Percentiles rank a stretch among this genome's conserved stretches.
Evolutionary conservation across 208 protist genomes (phyloP).

Genomic region (Leishmania braziliensis): DNA sequence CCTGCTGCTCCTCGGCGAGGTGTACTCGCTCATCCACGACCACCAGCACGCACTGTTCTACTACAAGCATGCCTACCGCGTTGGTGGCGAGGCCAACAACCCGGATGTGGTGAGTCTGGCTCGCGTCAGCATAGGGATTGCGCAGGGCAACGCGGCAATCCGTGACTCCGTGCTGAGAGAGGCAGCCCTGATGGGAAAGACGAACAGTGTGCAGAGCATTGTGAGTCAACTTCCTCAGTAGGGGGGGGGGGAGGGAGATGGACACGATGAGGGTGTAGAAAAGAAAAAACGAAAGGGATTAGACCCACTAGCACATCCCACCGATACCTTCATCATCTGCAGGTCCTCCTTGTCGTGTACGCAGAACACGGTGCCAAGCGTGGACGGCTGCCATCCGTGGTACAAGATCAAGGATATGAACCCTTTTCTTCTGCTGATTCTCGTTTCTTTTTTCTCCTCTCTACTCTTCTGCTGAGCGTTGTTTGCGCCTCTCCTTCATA

Average conservation of each 20-base stretch:
- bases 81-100: slow-evolving; percentile 77
- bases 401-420: background rate
- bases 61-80: slow-evolving; percentile 86
- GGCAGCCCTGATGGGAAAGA: slow-evolving; percentile 62
- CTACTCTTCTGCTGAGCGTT: background rate
- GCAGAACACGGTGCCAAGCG: background rate
- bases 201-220: slow-evolving; percentile 56
- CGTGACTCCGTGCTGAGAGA: slow-evolving; percentile 64
- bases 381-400: background rate
- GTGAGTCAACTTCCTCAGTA: slow-evolving; percentile 58
- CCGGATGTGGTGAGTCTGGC: slow-evolving; percentile 75
- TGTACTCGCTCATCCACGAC: slow-evolving; percentile 87
- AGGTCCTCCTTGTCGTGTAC: background rate
- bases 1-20: slow-evolving; percentile 83
- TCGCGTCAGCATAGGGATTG: slow-evolving; percentile 83
- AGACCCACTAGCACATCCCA: background rate
- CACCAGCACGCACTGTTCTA: slow-evolving; percentile 89
- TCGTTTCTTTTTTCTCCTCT: background rate
- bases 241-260: background rate
- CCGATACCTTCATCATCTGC: background rate
- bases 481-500: background rate
- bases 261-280: background rate
- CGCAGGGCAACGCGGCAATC: slow-evolving; percentile 66
- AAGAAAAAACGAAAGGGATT: background rate
- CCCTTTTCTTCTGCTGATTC: background rate